Evolutionary conservation across 2,329 filamentous ascomycete species (phyloP).

Genomic region (Neofusicoccum cordaticola): DNA sequence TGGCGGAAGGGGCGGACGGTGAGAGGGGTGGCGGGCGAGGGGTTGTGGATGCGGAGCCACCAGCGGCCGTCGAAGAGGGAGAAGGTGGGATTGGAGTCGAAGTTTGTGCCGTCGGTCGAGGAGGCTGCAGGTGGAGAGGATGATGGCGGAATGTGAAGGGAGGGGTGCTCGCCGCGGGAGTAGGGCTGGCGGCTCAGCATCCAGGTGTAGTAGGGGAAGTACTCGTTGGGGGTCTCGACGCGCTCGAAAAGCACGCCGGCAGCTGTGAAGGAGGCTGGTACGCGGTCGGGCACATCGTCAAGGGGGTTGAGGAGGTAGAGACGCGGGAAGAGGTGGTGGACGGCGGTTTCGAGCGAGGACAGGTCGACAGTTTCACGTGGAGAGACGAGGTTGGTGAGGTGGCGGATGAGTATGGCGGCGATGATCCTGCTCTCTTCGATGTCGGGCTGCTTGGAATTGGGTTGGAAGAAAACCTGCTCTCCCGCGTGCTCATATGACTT

Average conservation of each 20-base stretch:
- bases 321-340: conserved; percentile 42
- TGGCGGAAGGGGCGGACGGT: conserved; percentile 36
- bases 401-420: conserved; percentile 46
- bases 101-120: not conserved
- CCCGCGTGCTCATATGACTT: too few relatives aligned
- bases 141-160: not conserved
- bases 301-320: conserved; percentile 19
- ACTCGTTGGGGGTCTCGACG: not conserved
- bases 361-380: conserved; percentile 46
- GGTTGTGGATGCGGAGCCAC: conserved; percentile 51
- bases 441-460: not conserved
- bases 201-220: conserved; percentile 20
- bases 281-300: conserved; percentile 11
- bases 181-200: conserved; percentile 17
- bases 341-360: conserved; percentile 41
- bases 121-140: not conserved
- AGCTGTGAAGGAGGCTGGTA: conserved; percentile 22
- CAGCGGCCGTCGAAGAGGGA: conserved; percentile 56
- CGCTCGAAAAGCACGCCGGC: conserved; percentile 26
- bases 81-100: conserved; percentile 25
- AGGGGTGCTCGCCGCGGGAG: not conserved
- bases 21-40: conserved; percentile 26
- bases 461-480: conserved; percentile 21
- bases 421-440: conserved; percentile 16
- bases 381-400: conserved; percentile 49